Percentiles rank a stretch among this genome's conserved stretches.
phyloP scores from a whole-genome alignment of 2,329 filamentous ascomycete genomes.

The Microsporum ferrugineum region DNA sequence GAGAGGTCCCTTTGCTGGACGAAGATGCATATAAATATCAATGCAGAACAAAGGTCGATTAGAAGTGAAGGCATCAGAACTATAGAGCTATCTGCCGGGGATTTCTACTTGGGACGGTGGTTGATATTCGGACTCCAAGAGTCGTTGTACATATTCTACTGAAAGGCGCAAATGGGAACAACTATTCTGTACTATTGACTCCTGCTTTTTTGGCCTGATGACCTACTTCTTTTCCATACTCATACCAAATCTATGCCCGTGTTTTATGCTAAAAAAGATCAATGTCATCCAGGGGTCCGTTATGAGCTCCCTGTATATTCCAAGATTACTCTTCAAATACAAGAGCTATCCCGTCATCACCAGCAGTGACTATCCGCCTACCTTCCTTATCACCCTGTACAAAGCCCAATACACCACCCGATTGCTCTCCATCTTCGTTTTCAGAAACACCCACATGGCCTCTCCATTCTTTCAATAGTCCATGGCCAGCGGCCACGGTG shows the following conservation, averaged over 20 bases:
- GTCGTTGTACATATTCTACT: conserved; percentile 2
- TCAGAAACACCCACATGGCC: conserved; percentile 50
- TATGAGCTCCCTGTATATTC: too few relatives aligned
- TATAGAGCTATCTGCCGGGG: not conserved
- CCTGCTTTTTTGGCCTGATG: not conserved
- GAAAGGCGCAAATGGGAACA: conserved; percentile 1
- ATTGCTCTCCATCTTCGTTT: conserved; percentile 58
- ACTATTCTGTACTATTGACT: conserved; percentile 3
- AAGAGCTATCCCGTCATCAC: conserved; percentile 57
- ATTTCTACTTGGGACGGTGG: not conserved
- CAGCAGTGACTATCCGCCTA: conserved; percentile 70
- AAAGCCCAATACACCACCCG: conserved; percentile 76
- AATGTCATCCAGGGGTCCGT: not conserved
- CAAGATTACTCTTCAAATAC: conserved; percentile 32
- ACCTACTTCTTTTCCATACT: not conserved
- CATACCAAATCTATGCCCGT: not conserved
- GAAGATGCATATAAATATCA: not conserved
- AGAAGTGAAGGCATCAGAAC: not conserved
- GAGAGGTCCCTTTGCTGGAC: not conserved
- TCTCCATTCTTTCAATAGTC: conserved; percentile 75
- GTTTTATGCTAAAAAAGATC: not conserved
- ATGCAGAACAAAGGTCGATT: not conserved
- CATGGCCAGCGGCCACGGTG: conserved; percentile 54
- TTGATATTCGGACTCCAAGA: not conserved
- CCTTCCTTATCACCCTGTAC: conserved; percentile 62